Percentiles rank a stretch among this genome's conserved stretches.
These are phyloP conservation scores for Haplosporangium sp. DNA, from an alignment of 371 early-diverging fungal species.

Conservation along the genomic window DNA sequence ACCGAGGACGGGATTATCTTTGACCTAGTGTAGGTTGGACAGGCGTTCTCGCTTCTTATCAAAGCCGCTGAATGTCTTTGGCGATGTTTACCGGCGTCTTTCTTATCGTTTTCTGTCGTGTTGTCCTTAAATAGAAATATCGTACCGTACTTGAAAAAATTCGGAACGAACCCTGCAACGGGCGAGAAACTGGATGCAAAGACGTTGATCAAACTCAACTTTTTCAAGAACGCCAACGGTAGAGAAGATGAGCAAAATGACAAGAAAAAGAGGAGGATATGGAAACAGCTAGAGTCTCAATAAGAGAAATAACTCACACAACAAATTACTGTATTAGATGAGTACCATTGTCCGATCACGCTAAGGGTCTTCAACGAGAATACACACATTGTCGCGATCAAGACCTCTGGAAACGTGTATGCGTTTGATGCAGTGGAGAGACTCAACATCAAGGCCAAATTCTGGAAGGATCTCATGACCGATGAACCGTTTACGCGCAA, in stretches of 20 bases:
- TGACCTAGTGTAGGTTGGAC: slow-evolving; percentile 71
- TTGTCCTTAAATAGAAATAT: too few relatives aligned
- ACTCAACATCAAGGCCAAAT: slow-evolving; percentile 85
- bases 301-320: neutral
- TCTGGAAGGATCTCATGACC: slow-evolving; percentile 89
- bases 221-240: slow-evolving; percentile 84
- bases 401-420: slow-evolving; percentile 90
- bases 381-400: slow-evolving; percentile 92
- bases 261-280: neutral
- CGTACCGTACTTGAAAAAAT: slow-evolving; percentile 86
- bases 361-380: slow-evolving; percentile 88
- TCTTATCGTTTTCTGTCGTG: slow-evolving; percentile 2
- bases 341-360: slow-evolving; percentile 91
- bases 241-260: slow-evolving; percentile 4
- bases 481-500: slow-evolving; percentile 87
- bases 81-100: neutral
- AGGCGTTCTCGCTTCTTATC: neutral
- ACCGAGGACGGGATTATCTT: slow-evolving; percentile 89
- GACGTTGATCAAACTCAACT: slow-evolving; percentile 81
- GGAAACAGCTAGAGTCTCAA: too few relatives aligned
- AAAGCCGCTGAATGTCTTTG: too few relatives aligned
- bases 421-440: slow-evolving; percentile 88
- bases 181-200: slow-evolving; percentile 82
- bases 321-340: slow-evolving; percentile 45
- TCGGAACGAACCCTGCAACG: slow-evolving; percentile 89